These are phyloP conservation scores for Aspergillus ibericus DNA, from an alignment of 2,329 filamentous ascomycete species.

Conservation along the genomic window DNA sequence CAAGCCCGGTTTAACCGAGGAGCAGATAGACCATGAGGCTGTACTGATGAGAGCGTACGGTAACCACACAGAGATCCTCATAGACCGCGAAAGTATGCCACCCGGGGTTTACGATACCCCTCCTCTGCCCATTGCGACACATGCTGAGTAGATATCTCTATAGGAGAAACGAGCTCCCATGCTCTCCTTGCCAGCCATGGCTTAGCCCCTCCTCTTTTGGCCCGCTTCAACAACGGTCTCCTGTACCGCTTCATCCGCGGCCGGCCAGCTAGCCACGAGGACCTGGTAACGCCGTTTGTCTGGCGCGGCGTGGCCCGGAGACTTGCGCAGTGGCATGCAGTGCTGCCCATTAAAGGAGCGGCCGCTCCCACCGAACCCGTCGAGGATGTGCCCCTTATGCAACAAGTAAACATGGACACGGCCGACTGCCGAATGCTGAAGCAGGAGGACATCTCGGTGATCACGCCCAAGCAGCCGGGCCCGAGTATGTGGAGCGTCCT, in stretches of 20 bases:
- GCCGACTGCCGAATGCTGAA: constrained; percentile 16
- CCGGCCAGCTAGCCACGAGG: constrained; percentile 73
- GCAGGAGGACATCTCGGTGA: constrained; percentile 24
- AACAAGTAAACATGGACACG: constrained; percentile 21
- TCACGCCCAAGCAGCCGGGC: constrained; percentile 67
- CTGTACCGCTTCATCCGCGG: constrained; percentile 90
- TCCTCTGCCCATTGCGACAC: constrained; percentile 33
- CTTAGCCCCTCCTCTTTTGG: constrained; percentile 83
- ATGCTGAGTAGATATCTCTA: constrained; percentile 34
- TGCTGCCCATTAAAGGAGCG: constrained; percentile 57
- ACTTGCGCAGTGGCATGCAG: constrained; percentile 90
- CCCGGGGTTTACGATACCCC: constrained; percentile 11
- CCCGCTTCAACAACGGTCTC: constrained; percentile 93
- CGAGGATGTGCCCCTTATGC: constrained; percentile 20
- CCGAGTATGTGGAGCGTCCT: constrained; percentile 94
- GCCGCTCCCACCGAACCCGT: constrained; percentile 22
- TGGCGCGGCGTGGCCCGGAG: constrained; percentile 81
- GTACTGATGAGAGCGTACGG: constrained; percentile 91
- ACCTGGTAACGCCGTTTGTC: constrained; percentile 72
- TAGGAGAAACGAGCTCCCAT: constrained; percentile 68
- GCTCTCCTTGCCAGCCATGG: constrained; percentile 79
- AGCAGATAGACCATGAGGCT: constrained; percentile 79
- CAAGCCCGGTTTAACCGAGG: constrained; percentile 66
- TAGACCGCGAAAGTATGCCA: constrained; percentile 84
- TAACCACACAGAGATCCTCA: constrained; percentile 88